Evolutionary conservation across 2,329 filamentous ascomycete genomes (phyloP), one percentile per base, ranked within the genome.

Genomic region (Sordariomycetes sp.): DNA sequence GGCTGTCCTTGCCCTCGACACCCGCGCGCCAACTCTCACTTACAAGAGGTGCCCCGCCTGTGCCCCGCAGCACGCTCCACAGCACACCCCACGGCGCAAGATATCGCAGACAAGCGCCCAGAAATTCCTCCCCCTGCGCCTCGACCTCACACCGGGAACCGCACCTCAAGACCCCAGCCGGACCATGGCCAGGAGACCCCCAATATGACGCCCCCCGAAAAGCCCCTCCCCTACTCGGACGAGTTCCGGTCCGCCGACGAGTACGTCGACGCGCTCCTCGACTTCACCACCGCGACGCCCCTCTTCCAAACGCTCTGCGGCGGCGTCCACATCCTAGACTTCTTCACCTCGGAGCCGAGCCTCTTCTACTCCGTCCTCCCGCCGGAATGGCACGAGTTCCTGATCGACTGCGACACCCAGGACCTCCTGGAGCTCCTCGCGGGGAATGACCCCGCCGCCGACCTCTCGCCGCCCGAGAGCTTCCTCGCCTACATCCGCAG

Each of bases 311-410:
- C 89, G 28, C 78, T 99, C n/a, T 96, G 90, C 67, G 94, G 94
- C 57, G 91, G 92, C n/a, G 89, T 97, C 1, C 94, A 99, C 67
- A 91, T 99, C 61, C 78, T 97, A 58, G 94, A 99, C 69, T 97
- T 99, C 71, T 90, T 96, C 72, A 96, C 90, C 2, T 82, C 83
- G 50, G 82, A 90, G 53, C 89, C 90, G 5, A 87, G 90, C 61
- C 78, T 96, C 0, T 99, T 96, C 68, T 81, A 86, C 56, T 77
- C 80, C 1, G 79, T 92, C 1, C 70, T 99, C 1, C 89, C 90
- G 0, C 68, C 79, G 60, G 84, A 90, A 69, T 99, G 94, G 94
- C 82, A 89, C 61, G 67, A 75, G 0, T 97, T 90, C 72, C 85
- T 97, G 62, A 72, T 86, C 39, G 70, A 77, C 20, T 81, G 82